Evolutionary conservation across 179 eudicot genomes (phyloP), one percentile per base, ranked within the genome.

Genomic region (Silene noctiflora): DNA sequence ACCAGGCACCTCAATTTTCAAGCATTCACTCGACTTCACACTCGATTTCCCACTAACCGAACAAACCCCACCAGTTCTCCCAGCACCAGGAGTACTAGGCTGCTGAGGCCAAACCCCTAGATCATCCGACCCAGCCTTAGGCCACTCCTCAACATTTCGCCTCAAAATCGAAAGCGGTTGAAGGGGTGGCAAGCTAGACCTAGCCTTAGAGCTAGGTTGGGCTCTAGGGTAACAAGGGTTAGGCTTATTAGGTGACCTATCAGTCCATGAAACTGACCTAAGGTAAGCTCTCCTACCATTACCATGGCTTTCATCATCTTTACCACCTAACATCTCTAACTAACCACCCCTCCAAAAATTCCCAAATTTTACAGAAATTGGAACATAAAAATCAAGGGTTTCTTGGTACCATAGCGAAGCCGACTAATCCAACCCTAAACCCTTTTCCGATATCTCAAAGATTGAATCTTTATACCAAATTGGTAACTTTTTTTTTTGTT

Each of bases 101-200:
- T 84, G 88, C 42, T 35, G 42, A 65, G 93, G 93, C 98, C 98
- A 94, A 21, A 89, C 87, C 12, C 98, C 97, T 25, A 92, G 85
- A 82, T 94, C 98, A 83, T 94, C 98, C 0, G 96, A 91, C 7
- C 98, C 97, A 0, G 98, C 89, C 77, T 78, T 86, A 6, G 97
- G 98, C 98, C 98, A 94, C 60, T 94, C 95, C 81, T 92, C 93
- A 19, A 82, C 78, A 56, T 44, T 85, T 42, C 82, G 85, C 58
- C 86, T 80, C n/a, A 86, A 81, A 31, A 94, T 85, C 5, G 96
- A 83, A 72, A 94, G 94, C 58, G 97, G 97, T 75, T 83, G 91
- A 44, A 94, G 89, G 33, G 94, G 89, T 9, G 97, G 97, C 81
- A 92, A 86, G 74, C 88, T 83, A 76, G 92, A 84, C 67, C 97